Percentiles rank a stretch among this genome's conserved stretches.
Evolutionary conservation across 192 early-diverging fungal species (phyloP).

Genomic region (Paraglomus brasilianum): DNA sequence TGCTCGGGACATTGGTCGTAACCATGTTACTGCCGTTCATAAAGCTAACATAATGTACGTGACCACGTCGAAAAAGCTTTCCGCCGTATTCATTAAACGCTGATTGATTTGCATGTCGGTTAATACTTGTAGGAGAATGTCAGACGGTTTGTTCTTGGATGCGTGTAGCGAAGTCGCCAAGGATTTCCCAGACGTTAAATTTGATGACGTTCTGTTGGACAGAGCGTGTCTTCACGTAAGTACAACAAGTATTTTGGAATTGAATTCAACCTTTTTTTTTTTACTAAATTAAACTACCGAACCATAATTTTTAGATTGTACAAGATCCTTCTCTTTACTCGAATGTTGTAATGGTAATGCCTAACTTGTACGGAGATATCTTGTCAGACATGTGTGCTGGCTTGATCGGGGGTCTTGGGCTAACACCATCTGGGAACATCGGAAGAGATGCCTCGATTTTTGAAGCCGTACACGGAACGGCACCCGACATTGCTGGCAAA

Average conservation of each 20-base stretch:
- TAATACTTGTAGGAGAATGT: slow-evolving; percentile 62
- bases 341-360: slow-evolving; percentile 99
- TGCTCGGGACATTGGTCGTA: slow-evolving; percentile 83
- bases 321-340: slow-evolving; percentile 88
- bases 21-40: slow-evolving; percentile 95
- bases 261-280: slow-evolving; percentile 22
- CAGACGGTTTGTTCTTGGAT: slow-evolving; percentile 96
- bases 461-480: slow-evolving; percentile 93
- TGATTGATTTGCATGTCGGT: neutral
- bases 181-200: slow-evolving; percentile 89
- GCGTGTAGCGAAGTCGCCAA: slow-evolving; percentile 88
- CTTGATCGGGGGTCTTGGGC: slow-evolving; percentile 95
- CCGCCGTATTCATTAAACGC: neutral
- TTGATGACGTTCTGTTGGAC: slow-evolving; percentile 91
- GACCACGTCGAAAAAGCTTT: neutral
- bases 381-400: slow-evolving; percentile 97
- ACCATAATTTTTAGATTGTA: slow-evolving; percentile 68
- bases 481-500: slow-evolving; percentile 97
- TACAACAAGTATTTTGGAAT: neutral
- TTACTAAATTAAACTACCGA: neutral
- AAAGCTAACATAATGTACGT: slow-evolving; percentile 91
- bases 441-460: slow-evolving; percentile 97
- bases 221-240: slow-evolving; percentile 78
- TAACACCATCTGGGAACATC: slow-evolving; percentile 99
- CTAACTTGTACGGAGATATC: slow-evolving; percentile 99